Conservation (phyloP, 352 stramenopile species). For the Pythium myriotylum region DNA sequence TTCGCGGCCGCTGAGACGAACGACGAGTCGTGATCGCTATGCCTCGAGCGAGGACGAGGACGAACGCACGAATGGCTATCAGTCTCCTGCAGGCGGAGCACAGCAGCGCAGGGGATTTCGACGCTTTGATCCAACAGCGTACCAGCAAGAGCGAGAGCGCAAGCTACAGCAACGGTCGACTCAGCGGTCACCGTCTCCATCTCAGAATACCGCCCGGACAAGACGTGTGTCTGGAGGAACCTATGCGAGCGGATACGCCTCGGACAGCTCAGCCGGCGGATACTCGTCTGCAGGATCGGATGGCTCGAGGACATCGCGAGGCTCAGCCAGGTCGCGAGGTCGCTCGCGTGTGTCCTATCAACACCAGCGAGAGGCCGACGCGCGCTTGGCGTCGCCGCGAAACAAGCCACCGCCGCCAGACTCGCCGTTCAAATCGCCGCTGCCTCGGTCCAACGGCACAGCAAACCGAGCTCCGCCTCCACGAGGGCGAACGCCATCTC, state of each 20-base stretch:
- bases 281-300: constrained; percentile 71
- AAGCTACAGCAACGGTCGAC: constrained; percentile 39
- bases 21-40: constrained; percentile 8
- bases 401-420: neutral
- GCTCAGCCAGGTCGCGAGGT: constrained; percentile 42
- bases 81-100: constrained; percentile 2
- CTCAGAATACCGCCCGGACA: neutral
- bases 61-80: constrained; percentile 16
- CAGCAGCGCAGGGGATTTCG: constrained; percentile 40
- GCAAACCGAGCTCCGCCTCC: constrained; percentile 29
- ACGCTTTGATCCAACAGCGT: constrained; percentile 81
- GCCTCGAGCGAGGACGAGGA: constrained; percentile 30
- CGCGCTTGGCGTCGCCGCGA: constrained; percentile 63
- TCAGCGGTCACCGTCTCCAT: constrained; percentile 40
- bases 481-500: constrained; percentile 28
- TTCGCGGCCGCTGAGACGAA: constrained; percentile 1
- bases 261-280: constrained; percentile 59
- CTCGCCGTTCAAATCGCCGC: constrained; percentile 8
- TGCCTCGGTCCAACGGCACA: constrained; percentile 25
- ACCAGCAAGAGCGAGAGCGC: constrained; percentile 73
- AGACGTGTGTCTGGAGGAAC: neutral
- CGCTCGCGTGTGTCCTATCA: constrained; percentile 40
- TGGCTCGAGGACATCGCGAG: constrained; percentile 49
- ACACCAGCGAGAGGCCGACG: constrained; percentile 57
- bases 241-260: constrained; percentile 48